Percentiles rank a stretch among this genome's conserved stretches.
Conservation (phyloP, 2,329 filamentous ascomycete species). For the Byssoonygena ceratinophila region DNA sequence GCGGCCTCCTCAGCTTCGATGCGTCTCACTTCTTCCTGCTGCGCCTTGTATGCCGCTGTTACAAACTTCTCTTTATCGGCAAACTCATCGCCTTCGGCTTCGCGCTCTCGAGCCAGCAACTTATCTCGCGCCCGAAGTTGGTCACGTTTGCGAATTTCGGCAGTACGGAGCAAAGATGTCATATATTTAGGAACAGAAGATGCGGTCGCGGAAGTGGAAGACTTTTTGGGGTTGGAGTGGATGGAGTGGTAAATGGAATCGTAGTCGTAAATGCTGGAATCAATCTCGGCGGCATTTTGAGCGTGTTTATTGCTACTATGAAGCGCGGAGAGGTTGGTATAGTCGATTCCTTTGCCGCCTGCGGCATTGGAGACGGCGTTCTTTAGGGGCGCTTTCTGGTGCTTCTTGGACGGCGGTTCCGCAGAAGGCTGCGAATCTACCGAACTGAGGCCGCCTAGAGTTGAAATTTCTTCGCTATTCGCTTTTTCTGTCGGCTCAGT, state of each 20-base stretch:
- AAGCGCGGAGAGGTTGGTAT: constrained; percentile 38
- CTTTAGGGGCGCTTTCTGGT: constrained; percentile 23
- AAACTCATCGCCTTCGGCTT: constrained; percentile 56
- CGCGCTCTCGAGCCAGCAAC: constrained; percentile 49
- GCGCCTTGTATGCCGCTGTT: constrained; percentile 53
- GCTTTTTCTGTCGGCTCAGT: constrained; percentile 15
- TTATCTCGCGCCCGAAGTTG: constrained; percentile 53
- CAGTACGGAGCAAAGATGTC: constrained; percentile 47
- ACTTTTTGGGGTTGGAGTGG: constrained; percentile 30
- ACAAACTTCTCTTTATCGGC: constrained; percentile 59
- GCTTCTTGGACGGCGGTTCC: constrained; percentile 17
- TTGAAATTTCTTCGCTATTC: constrained; percentile 28
- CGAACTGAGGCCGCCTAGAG: constrained; percentile 27
- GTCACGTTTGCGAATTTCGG: constrained; percentile 53
- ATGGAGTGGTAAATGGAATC: constrained; percentile 41
- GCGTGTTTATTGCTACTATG: constrained; percentile 39
- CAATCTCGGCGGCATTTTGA: constrained; percentile 35
- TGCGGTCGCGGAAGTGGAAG: constrained; percentile 16
- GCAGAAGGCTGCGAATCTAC: constrained; percentile 14
- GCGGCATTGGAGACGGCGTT: constrained; percentile 17
- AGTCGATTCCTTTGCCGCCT: constrained; percentile 17
- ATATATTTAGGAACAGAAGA: constrained; percentile 48
- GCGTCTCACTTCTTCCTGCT: constrained; percentile 50
- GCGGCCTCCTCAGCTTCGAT: constrained; percentile 50
- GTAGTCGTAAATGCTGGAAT: constrained; percentile 42